Base-by-base conservation (phyloP, 441 rosid species). In the Pelargonium citronellum region DNA sequence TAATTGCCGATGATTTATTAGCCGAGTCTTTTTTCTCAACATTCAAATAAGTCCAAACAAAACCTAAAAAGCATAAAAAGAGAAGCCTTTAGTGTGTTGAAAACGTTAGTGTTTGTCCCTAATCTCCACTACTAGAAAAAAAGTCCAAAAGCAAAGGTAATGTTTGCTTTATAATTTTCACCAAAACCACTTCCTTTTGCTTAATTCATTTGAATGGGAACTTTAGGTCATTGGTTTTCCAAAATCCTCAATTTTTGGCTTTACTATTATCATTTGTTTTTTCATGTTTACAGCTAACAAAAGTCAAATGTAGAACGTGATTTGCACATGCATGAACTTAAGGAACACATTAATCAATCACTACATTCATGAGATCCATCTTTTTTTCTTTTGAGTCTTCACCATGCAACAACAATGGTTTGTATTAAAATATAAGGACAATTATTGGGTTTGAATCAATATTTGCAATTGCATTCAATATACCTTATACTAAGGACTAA, bases 31-130 rank as follows among this genome's bases (percentile, higher is more conserved):
- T n/a, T n/a, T n/a, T n/a, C n/a, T n/a, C n/a, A n/a, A n/a, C n/a
- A n/a, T n/a, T n/a, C n/a, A n/a, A n/a, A n/a, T n/a, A n/a, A n/a
- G n/a, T n/a, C n/a, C n/a, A n/a, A n/a, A n/a, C 49, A 44, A 44
- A 66, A 53, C 47, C 58, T 57, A 53, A 49, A 51, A 66, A 64
- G 13, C 13, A 34, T 17, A 10, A 13, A 6, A 69, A 69, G 71
- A 49, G 65, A n/a, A 41, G 53, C 69, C 68, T 64, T 71, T 2
- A 19, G n/a, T 16, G 24, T 46, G 70, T 13, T 17, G 61, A 60
- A 72, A 74, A 69, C 75, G 77, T 64, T 39, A 27, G 69, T 13
- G 70, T 69, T 74, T 77, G 80, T 72, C 75, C 49, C 76, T 73
- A 57, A 53, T 4, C 63, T 6, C 16, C 30, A 27, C 30, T 27